These are phyloP conservation scores for Ramularia collo-cygni DNA, from an alignment of 2,329 filamentous ascomycete genomes.

Conservation along the genomic window DNA sequence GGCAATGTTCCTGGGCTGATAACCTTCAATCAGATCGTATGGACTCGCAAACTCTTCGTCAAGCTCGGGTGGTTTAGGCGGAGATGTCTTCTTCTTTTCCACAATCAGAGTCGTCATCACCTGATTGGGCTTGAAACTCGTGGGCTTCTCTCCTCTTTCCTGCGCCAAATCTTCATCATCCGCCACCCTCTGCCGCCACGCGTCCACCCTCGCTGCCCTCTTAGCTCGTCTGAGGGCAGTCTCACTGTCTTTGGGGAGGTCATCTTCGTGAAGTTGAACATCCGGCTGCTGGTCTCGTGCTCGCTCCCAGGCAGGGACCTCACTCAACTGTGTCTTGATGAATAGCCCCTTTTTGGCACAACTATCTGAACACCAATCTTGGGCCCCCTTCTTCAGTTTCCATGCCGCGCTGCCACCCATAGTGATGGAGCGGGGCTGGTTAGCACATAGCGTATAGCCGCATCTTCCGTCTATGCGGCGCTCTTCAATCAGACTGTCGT, in stretches of 20 bases:
- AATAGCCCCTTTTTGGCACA: constrained; percentile 78
- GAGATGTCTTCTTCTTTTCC: constrained; percentile 22
- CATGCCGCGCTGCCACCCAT: constrained; percentile 52
- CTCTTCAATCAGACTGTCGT: constrained; percentile 81
- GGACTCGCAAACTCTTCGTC: constrained; percentile 5
- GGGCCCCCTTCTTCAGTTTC: constrained; percentile 65
- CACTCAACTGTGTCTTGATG: constrained; percentile 79
- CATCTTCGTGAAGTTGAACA: constrained; percentile 36
- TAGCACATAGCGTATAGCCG: constrained; percentile 74
- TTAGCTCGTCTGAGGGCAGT: constrained; percentile 25
- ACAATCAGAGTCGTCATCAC: constrained; percentile 29
- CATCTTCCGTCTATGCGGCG: constrained; percentile 77
- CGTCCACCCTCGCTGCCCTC: constrained; percentile 23
- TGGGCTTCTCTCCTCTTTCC: constrained; percentile 37
- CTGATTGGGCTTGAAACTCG: constrained; percentile 24
- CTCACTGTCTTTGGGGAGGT: constrained; percentile 14
- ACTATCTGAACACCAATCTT: constrained; percentile 77
- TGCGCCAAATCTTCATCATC: constrained; percentile 34
- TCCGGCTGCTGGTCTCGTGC: constrained; percentile 41
- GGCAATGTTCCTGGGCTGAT: constrained; percentile 19
- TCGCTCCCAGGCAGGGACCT: constrained; percentile 80
- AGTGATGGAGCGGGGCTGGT: constrained; percentile 44
- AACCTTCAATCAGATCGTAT: constrained; percentile 25
- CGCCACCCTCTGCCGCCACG: constrained; percentile 25
- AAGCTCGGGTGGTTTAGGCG: constrained; percentile 10